A percentile compares a stretch with the other conserved stretches of the same genome.
phyloP scores from a whole-genome alignment of 257 asterid species.

The Mitragyna speciosa region DNA sequence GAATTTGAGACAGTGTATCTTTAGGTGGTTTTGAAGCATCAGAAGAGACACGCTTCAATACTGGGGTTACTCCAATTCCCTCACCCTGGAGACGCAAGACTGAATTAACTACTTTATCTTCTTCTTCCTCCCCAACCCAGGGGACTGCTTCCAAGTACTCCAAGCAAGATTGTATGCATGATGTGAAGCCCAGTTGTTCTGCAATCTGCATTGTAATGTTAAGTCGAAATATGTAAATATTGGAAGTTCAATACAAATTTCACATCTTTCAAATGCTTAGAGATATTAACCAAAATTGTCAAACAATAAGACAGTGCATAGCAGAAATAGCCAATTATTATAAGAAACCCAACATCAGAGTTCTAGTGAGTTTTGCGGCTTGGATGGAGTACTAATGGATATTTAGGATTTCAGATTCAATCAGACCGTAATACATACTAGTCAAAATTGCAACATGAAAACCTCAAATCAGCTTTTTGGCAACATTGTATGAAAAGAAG shows the following conservation, averaged over 20 bases:
- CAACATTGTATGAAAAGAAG: background rate
- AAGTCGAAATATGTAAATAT: constrained; percentile 7
- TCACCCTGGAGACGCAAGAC: constrained; percentile 61
- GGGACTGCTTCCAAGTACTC: constrained; percentile 98
- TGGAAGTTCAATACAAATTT: background rate
- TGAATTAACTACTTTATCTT: constrained; percentile 75
- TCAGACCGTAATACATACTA: background rate
- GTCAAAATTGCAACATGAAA: background rate
- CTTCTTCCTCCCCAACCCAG: constrained; percentile 98
- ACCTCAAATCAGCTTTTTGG: background rate
- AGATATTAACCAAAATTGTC: background rate
- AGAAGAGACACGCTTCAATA: constrained; percentile 76
- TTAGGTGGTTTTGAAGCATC: constrained; percentile 47
- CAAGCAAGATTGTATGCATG: constrained; percentile 72
- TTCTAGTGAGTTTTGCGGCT: background rate
- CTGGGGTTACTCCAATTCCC: constrained; percentile 67
- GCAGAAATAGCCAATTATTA: background rate
- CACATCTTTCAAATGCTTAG: background rate
- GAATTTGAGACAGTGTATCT: constrained; percentile 72
- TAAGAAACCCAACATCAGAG: background rate
- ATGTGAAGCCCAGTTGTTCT: constrained; percentile 65
- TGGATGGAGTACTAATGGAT: background rate
- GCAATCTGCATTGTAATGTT: constrained; percentile 47
- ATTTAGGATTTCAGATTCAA: background rate
- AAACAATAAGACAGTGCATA: background rate